phyloP scores from a whole-genome alignment of 805 yeast species.

The Saturnispora silvae region DNA sequence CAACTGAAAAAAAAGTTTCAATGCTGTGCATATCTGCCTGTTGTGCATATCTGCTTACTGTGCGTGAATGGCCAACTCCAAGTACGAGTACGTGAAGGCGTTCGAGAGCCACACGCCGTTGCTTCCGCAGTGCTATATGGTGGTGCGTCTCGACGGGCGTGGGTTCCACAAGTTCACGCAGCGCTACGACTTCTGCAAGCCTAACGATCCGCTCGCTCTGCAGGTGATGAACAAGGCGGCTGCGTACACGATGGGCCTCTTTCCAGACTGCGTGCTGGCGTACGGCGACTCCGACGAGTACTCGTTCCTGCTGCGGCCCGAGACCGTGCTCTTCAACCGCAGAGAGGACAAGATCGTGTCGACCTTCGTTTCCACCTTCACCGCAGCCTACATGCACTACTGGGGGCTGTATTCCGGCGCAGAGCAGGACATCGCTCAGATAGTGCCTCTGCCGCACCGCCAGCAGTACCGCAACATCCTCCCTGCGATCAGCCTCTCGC shows the following conservation, averaged over 20 bases:
- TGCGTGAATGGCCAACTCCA: constrained; percentile 82
- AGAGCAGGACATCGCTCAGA: constrained; percentile 13
- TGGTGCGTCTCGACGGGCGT: constrained; percentile 84
- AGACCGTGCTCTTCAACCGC: constrained; percentile 67
- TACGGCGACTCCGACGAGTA: constrained; percentile 96
- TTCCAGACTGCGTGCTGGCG: constrained; percentile 69
- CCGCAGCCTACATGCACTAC: constrained; percentile 58
- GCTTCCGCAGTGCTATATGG: constrained; percentile 71
- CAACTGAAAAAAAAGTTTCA: too few relatives aligned
- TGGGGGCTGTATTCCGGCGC: constrained; percentile 59
- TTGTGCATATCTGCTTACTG: too few relatives aligned
- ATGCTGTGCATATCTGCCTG: too few relatives aligned
- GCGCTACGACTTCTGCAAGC: constrained; percentile 68
- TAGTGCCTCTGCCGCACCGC: not conserved
- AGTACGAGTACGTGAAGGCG: constrained; percentile 75
- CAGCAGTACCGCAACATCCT: not conserved
- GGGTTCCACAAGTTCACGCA: constrained; percentile 84
- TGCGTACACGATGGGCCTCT: constrained; percentile 42
- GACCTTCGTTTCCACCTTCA: constrained; percentile 72
- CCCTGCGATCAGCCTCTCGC: constrained; percentile 24
- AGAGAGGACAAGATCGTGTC: constrained; percentile 73
- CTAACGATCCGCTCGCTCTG: constrained; percentile 75
- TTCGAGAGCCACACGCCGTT: constrained; percentile 69
- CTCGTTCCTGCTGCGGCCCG: constrained; percentile 60
- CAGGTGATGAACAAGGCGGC: constrained; percentile 80